Conservation (phyloP, 345 rosid genomes). For the Cardamine chenopodiifolia region DNA sequence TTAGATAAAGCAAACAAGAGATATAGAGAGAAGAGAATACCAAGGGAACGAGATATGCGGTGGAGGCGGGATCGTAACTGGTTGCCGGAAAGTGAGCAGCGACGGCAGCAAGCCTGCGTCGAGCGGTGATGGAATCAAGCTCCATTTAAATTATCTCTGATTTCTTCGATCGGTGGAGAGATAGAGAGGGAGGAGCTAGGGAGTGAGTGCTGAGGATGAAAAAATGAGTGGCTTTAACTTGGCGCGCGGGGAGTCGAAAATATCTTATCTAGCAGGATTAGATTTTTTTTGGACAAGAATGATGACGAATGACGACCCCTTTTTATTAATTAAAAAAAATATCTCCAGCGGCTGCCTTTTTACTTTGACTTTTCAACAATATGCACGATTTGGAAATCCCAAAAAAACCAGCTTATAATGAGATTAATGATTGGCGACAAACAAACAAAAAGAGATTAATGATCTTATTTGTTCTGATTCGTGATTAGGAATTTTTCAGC, state of each 20-base stretch:
- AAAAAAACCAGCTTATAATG: background rate
- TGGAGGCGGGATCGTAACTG: conserved; percentile 43
- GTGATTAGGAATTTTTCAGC: background rate
- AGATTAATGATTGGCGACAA: background rate
- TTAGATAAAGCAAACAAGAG: background rate
- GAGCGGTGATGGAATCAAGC: conserved; percentile 49
- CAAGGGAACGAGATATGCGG: conserved; percentile 62
- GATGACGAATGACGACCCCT: background rate
- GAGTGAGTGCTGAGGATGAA: background rate
- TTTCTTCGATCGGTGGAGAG: conserved; percentile 8
- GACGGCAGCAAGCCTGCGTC: conserved; percentile 65
- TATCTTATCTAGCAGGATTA: conserved; percentile 15
- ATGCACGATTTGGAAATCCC: background rate
- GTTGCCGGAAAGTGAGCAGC: conserved; percentile 60
- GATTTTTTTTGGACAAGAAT: conserved; percentile 10
- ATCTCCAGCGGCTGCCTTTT: background rate
- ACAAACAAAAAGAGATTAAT: background rate
- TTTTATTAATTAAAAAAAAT: too few species aligned
- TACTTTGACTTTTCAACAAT: background rate
- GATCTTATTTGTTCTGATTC: background rate
- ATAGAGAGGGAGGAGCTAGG: background rate
- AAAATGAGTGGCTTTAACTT: conserved; percentile 37
- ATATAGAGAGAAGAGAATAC: conserved; percentile 41
- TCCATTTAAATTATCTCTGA: conserved; percentile 53
- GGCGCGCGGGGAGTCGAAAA: conserved; percentile 28